phyloP scores from a whole-genome alignment of 805 yeast genomes.

The Clavispora vitiphila region DNA sequence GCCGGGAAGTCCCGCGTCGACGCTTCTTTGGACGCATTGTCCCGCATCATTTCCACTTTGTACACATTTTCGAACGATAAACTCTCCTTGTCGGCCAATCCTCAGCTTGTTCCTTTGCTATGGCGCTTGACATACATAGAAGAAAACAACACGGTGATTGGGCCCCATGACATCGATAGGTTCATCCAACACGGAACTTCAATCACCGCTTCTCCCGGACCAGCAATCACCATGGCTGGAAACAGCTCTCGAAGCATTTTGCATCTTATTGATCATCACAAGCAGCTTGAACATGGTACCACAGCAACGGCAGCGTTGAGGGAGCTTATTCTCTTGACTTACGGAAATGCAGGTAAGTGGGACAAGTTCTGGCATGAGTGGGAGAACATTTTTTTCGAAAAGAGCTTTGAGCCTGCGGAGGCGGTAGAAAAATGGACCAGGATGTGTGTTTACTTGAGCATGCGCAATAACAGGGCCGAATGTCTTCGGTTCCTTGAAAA shows the following conservation, averaged over 20 bases:
- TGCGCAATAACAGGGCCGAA: slow-evolving; percentile 22
- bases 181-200: slow-evolving; percentile 13
- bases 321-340: slow-evolving; percentile 31
- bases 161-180: slow-evolving; percentile 22
- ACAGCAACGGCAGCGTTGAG: slow-evolving; percentile 17
- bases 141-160: slow-evolving; percentile 11
- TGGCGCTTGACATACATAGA: slow-evolving; percentile 27
- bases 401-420: slow-evolving; percentile 2
- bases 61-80: slow-evolving; percentile 21
- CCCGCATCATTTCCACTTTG: slow-evolving; percentile 24
- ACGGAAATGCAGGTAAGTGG: slow-evolving; percentile 39
- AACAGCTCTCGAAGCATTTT: slow-evolving; percentile 28
- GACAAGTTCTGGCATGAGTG: slow-evolving; percentile 35
- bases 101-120: slow-evolving; percentile 29
- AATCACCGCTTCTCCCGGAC: slow-evolving; percentile 5
- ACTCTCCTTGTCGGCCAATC: slow-evolving; percentile 20
- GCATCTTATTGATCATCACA: slow-evolving; percentile 21
- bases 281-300: slow-evolving; percentile 4
- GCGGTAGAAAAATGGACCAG: slow-evolving; percentile 26
- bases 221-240: slow-evolving; percentile 15
- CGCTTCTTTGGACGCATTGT: slow-evolving; percentile 17
- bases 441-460: slow-evolving; percentile 28
- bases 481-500: slow-evolving; percentile 23
- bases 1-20: slow-evolving; percentile 15
- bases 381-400: slow-evolving; percentile 17